phyloP scores from a whole-genome alignment of 768 basidiomycete genomes.

The Trametopsis cervina region DNA sequence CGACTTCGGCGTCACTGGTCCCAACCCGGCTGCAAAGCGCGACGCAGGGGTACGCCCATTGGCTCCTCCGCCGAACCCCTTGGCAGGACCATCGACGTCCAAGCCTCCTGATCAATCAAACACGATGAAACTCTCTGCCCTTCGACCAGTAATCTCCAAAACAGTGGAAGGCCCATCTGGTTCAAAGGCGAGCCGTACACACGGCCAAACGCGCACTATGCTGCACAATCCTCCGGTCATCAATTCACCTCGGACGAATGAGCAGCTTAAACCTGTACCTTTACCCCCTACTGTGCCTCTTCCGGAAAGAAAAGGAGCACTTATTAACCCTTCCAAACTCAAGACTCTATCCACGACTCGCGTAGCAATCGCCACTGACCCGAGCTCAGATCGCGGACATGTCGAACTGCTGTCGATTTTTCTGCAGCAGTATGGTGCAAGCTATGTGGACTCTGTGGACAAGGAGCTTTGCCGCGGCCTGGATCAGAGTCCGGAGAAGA shows the following conservation, averaged over 20 bases:
- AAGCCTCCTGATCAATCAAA: background rate
- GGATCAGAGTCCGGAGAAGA: constrained; percentile 7
- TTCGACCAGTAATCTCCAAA: background rate
- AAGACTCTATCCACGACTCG: constrained; percentile 46
- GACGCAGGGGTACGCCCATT: background rate
- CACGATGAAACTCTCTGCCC: background rate
- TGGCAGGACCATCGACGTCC: background rate
- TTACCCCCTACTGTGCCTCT: constrained; percentile 25
- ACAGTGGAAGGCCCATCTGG: background rate
- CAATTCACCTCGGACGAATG: constrained; percentile 9
- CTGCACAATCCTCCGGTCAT: background rate
- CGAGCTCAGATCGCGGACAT: constrained; percentile 41
- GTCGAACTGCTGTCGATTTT: constrained; percentile 49
- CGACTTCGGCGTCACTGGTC: background rate
- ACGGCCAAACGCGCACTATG: background rate
- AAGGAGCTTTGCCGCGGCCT: constrained; percentile 30
- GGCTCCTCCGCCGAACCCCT: background rate
- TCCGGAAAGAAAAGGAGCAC: constrained; percentile 12
- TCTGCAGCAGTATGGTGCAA: constrained; percentile 38
- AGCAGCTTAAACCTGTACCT: background rate
- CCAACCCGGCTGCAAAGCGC: background rate
- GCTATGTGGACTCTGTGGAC: constrained; percentile 29
- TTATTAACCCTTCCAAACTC: constrained; percentile 13
- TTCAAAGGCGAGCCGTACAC: background rate
- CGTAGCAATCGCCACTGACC: constrained; percentile 46